These are phyloP conservation scores for Pseudopyrenochaeta lycopersici DNA, from an alignment of 2,329 filamentous ascomycete species.

Conservation along the genomic window DNA sequence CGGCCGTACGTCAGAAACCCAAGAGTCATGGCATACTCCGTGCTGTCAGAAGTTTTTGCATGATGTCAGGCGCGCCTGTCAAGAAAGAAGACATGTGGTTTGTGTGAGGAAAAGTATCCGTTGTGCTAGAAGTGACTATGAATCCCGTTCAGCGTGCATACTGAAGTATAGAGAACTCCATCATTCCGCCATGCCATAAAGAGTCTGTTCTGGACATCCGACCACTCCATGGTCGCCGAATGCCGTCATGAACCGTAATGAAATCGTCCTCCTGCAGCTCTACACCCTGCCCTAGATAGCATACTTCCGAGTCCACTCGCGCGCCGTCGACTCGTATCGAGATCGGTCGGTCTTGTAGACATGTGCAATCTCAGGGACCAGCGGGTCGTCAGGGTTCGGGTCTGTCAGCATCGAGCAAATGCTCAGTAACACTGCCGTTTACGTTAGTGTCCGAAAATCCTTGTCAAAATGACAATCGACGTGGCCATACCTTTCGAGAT, in stretches of 20 bases:
- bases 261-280: slow-evolving; percentile 26
- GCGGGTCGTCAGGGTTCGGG: slow-evolving; percentile 97
- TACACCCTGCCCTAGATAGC: slow-evolving; percentile 72
- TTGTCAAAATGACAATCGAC: not conserved
- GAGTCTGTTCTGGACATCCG: slow-evolving; percentile 33
- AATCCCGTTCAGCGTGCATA: slow-evolving; percentile 42
- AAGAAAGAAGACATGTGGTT: not conserved
- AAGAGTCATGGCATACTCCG: no score
- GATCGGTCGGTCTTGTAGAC: slow-evolving; percentile 99
- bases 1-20: no score
- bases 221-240: slow-evolving; percentile 24
- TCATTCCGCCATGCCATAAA: slow-evolving; percentile 40
- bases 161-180: slow-evolving; percentile 37
- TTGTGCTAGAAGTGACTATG: slow-evolving; percentile 41
- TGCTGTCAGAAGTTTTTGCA: no score
- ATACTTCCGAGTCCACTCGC: slow-evolving; percentile 99
- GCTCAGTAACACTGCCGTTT: slow-evolving; percentile 82
- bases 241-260: slow-evolving; percentile 36
- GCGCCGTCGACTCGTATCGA: slow-evolving; percentile 93
- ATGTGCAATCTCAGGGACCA: slow-evolving; percentile 98
- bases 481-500: slow-evolving; percentile 87
- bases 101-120: slow-evolving; percentile 23
- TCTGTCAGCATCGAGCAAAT: slow-evolving; percentile 99
- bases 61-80: not conserved
- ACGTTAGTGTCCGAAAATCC: slow-evolving; percentile 5